A percentile compares a stretch with the other conserved stretches of the same genome.
Conservation (phyloP, 2,329 filamentous ascomycete genomes). For the Claviceps pazoutovae region DNA sequence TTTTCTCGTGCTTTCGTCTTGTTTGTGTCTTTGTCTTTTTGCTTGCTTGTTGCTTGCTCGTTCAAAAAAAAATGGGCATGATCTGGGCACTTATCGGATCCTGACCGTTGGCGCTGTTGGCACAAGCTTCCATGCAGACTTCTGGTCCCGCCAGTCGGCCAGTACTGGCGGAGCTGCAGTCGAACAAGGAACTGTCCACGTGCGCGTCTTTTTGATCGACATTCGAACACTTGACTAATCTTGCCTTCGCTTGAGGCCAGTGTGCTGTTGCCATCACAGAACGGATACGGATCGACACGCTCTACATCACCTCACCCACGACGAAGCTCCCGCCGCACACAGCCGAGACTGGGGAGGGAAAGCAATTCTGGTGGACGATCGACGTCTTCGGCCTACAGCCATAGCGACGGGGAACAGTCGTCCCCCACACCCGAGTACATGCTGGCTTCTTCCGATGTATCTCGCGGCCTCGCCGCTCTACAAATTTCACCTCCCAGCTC, state of each 20-base stretch:
- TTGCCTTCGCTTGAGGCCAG: conserved; percentile 1
- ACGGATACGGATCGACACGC: conserved; percentile 10
- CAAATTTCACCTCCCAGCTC: conserved; percentile 44
- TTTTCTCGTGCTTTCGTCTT: not conserved
- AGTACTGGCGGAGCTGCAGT: not conserved
- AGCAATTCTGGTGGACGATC: conserved; percentile 28
- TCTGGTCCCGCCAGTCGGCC: not conserved
- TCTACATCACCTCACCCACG: conserved; percentile 20
- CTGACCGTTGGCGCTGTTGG: not conserved
- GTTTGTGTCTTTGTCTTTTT: not conserved
- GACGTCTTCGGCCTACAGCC: conserved; percentile 40
- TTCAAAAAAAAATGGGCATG: not conserved
- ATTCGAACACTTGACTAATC: not conserved
- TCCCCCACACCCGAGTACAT: conserved; percentile 24
- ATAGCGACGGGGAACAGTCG: conserved; percentile 19
- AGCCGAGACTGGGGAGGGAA: conserved; percentile 6
- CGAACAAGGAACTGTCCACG: not conserved
- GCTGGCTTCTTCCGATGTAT: conserved; percentile 14
- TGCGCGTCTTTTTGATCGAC: not conserved
- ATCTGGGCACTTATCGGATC: not conserved
- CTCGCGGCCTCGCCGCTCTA: conserved; percentile 27
- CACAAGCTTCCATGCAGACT: not conserved
- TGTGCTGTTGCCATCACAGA: conserved; percentile 8
- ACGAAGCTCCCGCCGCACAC: conserved; percentile 20
- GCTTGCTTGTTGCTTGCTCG: not conserved